Evolutionary conservation across 1,284 basidiomycete species (phyloP), one percentile per base, ranked within the genome.

Genomic region (Retiboletus flavoniger): DNA sequence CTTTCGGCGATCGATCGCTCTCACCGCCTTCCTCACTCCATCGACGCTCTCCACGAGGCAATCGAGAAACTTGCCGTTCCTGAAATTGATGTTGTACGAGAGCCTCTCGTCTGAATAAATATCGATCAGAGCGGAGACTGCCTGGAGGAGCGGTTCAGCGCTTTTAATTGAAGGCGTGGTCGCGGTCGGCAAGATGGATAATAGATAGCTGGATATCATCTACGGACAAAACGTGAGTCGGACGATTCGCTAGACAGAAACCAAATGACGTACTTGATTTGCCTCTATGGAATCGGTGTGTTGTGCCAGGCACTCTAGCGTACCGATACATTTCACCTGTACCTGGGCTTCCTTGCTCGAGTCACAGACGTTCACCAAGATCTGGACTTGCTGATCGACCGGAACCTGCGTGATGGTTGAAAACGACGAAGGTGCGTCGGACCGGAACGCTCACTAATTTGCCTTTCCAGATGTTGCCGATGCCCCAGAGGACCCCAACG

Each of bases 101-200:
- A 84, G 73, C 9, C 74, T 80, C 72, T 99, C 97, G 73, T 99
- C 96, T 2, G 95, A 93, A 71, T 92, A 99, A 47, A 96, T 89
- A 70, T 98, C 96, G 60, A 98, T 93, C 46, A 98, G 72, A 26
- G 90, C 91, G 35, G 96, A 95, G 31, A 87, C 75, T 1, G 85
- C 83, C 63, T 96, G 93, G 17, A 98, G 78, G 53, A 91, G 77
- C 0, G 87, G 78, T 66, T 98, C 95, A 3, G 85, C 79, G 43
- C 78, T 80, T 40, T 74, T 72, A 35, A 74, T 63, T 35, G 78
- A 73, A 14, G 74, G 62, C 28, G 68, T 63, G 24, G 70, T 66
- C 17, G 51, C 46, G 26, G 72, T 70, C 41, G 79, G 78, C 29
- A 85, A 68, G 56, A 85, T 61, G 10, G 82, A 82, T 28, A 94